These are phyloP conservation scores for Ceratocystis lukuohia DNA, from an alignment of 2,329 filamentous ascomycete genomes.

Conservation along the genomic window DNA sequence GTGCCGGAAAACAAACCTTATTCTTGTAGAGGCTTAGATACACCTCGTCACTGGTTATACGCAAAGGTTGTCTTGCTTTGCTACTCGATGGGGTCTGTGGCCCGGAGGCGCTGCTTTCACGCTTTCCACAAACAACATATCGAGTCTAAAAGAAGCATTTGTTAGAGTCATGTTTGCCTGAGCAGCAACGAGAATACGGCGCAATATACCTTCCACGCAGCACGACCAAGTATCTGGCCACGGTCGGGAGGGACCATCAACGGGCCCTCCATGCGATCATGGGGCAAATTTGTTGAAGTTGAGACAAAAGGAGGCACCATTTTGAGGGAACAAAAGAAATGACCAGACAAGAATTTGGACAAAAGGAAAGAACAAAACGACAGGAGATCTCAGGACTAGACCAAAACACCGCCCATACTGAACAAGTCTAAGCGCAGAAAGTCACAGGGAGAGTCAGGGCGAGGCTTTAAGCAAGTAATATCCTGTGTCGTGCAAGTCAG, in stretches of 20 bases:
- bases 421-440: neutral
- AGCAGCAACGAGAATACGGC: neutral
- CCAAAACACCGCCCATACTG: constrained; percentile 50
- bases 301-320: constrained; percentile 2
- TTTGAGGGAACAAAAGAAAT: neutral
- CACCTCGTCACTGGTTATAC: constrained; percentile 27
- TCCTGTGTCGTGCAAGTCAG: neutral
- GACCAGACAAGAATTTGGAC: neutral
- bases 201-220: constrained; percentile 38
- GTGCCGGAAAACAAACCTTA: constrained; percentile 32
- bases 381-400: constrained; percentile 44
- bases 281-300: constrained; percentile 21
- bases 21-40: constrained; percentile 42
- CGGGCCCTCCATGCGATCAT: constrained; percentile 32
- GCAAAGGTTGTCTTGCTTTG: constrained; percentile 26
- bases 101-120: constrained; percentile 14
- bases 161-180: constrained; percentile 6
- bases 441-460: neutral
- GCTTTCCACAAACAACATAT: constrained; percentile 42
- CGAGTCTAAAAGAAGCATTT: constrained; percentile 33
- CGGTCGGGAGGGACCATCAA: constrained; percentile 40
- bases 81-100: constrained; percentile 29
- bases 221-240: constrained; percentile 37
- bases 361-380: neutral
- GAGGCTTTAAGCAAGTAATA: neutral